Evolutionary conservation across 2,329 filamentous ascomycete genomes (phyloP), one percentile per base, ranked within the genome.

Genomic region (Exophiala sideris): DNA sequence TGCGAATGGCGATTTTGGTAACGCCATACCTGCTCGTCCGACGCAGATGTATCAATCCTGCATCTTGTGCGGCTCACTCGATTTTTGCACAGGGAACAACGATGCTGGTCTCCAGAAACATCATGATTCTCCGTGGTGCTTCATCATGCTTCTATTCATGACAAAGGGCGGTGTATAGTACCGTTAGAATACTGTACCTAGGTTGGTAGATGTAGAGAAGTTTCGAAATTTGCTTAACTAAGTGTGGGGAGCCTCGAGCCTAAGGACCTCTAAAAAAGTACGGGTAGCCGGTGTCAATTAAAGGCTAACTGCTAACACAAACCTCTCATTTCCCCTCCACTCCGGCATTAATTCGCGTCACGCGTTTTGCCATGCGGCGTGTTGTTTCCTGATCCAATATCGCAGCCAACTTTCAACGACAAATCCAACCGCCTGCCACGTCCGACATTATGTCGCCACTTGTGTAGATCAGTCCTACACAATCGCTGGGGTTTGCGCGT

Each of bases 1-100:
- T 46, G 87, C 84, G 67, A 95, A 95, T 7, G 90, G 89, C n/a
- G 86, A 90, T 58, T 72, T 71, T 52, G 59, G 57, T 9, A 61
- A 48, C 35, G 62, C 52, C 63, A 65, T 65, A 11, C 29, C 42
- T 29, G 8, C 35, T 21, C 24, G 20, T 41, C 7, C 20, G 32
- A 6, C 21, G 11, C 9, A n/a, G n/a, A n/a, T n/a, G n/a, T 20
- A 24, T 32, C 41, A 24, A n/a, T 44, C 20, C 21, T 44, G 41
- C 41, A 44, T 44, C 8, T 32, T 32, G 41, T 18, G 14, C 2
- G 4, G 14, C 20, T n/a, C 29, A 24, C 24, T 29, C 5, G 24
- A 29, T 29, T 3, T 29, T 29, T 3, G 24, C 24, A 1, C 24
- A 29, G 4, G 24, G 1, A 29, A 29, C 24, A 4, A 29, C 24